A percentile compares a stretch with the other conserved stretches of the same genome.
Conservation (phyloP, 768 basidiomycete genomes). For the Mrakia frigida region DNA sequence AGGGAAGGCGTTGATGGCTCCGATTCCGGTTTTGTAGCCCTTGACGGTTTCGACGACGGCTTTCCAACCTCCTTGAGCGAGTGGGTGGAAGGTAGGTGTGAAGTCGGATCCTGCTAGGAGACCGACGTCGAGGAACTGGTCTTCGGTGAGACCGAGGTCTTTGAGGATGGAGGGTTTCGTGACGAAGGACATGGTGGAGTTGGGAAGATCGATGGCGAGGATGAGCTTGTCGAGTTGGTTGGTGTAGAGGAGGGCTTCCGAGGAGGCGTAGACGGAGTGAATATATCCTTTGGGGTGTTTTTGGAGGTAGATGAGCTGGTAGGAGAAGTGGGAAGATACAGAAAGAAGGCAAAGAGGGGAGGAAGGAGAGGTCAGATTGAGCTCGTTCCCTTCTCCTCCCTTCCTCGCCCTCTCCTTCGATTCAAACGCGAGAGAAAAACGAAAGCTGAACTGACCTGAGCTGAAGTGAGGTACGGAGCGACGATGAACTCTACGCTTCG, state of each 20-base stretch:
- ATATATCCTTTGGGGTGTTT: conserved; percentile 89
- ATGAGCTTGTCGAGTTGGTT: conserved; percentile 73
- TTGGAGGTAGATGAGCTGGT: conserved; percentile 86
- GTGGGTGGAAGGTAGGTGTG: conserved; percentile 49
- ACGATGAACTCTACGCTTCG: conserved; percentile 92
- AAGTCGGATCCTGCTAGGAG: conserved; percentile 87
- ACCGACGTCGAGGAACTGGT: conserved; percentile 90
- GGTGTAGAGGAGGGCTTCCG: conserved; percentile 84
- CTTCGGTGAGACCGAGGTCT: conserved; percentile 58
- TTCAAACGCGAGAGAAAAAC: too few species aligned
- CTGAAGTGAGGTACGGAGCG: conserved; percentile 91
- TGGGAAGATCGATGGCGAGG: conserved; percentile 68
- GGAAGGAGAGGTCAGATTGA: neutral
- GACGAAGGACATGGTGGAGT: conserved; percentile 57
- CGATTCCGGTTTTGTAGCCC: conserved; percentile 75
- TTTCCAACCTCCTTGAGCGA: conserved; percentile 39
- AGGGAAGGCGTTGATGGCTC: conserved; percentile 35
- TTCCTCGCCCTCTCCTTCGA: neutral
- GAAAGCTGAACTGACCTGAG: conserved; percentile 65
- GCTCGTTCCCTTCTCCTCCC: neutral
- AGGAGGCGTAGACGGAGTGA: conserved; percentile 86
- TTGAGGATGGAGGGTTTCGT: conserved; percentile 70
- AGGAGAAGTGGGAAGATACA: neutral
- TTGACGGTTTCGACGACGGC: conserved; percentile 53
- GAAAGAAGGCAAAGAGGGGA: neutral